These are phyloP conservation scores for Globisporangium irregulare DNA, from an alignment of 352 stramenopile genomes.

Conservation along the genomic window DNA sequence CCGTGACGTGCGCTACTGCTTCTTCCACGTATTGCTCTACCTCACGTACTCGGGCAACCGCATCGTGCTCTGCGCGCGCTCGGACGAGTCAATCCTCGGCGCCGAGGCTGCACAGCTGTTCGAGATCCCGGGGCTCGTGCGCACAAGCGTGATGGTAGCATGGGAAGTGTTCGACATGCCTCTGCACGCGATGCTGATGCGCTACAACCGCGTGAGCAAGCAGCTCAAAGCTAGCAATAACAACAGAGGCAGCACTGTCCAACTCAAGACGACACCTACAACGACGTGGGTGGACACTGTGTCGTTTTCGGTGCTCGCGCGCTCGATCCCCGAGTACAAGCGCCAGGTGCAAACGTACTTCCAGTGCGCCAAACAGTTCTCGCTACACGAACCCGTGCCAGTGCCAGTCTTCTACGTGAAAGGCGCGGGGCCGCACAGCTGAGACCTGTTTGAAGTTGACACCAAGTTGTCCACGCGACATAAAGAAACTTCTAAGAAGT, in stretches of 20 bases:
- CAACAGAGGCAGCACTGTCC: conserved; percentile 2
- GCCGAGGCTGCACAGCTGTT: conserved; percentile 57
- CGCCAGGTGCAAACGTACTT: conserved; percentile 72
- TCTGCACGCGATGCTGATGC: conserved; percentile 47
- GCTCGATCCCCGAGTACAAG: conserved; percentile 65
- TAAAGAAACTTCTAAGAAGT: no score
- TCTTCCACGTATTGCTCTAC: conserved; percentile 79
- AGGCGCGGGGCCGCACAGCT: conserved; percentile 13
- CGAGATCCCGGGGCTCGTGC: conserved; percentile 67
- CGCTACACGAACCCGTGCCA: conserved; percentile 62
- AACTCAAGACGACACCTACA: conserved; percentile 9
- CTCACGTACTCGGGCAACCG: conserved; percentile 78
- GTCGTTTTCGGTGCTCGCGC: conserved; percentile 40
- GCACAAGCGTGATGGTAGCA: conserved; percentile 25
- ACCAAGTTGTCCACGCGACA: not conserved
- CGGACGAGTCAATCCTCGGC: conserved; percentile 71
- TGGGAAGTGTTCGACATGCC: conserved; percentile 68
- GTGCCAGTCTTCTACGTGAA: conserved; percentile 57
- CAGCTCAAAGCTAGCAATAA: conserved; percentile 10
- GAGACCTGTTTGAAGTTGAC: not conserved
- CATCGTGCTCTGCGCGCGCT: conserved; percentile 64
- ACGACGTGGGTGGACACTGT: conserved; percentile 37
- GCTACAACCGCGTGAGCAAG: conserved; percentile 49
- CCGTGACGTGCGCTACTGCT: conserved; percentile 82
- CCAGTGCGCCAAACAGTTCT: conserved; percentile 36